Percentiles rank a stretch among this genome's conserved stretches.
Conservation (phyloP, 2,329 filamentous ascomycete species). For the Elsinoe perseae region DNA sequence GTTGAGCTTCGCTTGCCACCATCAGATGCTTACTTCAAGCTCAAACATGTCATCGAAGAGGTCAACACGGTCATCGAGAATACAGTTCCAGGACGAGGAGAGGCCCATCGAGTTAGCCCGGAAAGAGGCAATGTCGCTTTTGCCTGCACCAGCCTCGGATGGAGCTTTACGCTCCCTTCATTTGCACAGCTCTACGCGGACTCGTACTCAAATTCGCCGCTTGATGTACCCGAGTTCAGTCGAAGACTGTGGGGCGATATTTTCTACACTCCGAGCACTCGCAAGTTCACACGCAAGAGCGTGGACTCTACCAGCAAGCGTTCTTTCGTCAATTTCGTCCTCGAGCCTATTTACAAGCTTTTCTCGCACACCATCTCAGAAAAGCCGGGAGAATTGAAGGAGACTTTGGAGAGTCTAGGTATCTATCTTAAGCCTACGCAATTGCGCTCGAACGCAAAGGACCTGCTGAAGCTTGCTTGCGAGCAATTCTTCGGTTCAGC, state of each 20-base stretch:
- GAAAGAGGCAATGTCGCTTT: constrained; percentile 99
- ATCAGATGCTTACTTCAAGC: constrained; percentile 94
- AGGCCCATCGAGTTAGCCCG: constrained; percentile 73
- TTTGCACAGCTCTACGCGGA: constrained; percentile 97
- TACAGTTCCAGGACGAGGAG: constrained; percentile 71
- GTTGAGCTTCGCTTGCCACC: constrained; percentile 90
- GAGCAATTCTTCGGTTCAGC: constrained; percentile 92
- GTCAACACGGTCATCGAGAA: constrained; percentile 94
- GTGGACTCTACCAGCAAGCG: constrained; percentile 72
- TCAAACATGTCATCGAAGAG: constrained; percentile 97
- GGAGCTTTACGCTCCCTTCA: constrained; percentile 91
- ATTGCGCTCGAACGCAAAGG: constrained; percentile 81
- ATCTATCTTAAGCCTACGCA: constrained; percentile 88
- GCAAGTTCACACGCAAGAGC: constrained; percentile 84
- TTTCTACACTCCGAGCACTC: constrained; percentile 85
- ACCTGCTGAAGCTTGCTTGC: constrained; percentile 80
- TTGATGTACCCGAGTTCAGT: constrained; percentile 77
- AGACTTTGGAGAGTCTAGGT: constrained; percentile 68
- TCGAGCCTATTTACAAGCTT: constrained; percentile 96
- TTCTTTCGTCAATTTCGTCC: constrained; percentile 86
- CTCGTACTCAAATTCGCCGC: constrained; percentile 49
- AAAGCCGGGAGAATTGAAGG: constrained; percentile 73
- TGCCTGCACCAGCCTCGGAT: constrained; percentile 84
- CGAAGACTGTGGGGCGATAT: constrained; percentile 89
- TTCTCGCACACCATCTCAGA: constrained; percentile 93